These are phyloP conservation scores for Lepidopterella palustris DNA, from an alignment of 495 filamentous ascomycete species.

Conservation along the genomic window DNA sequence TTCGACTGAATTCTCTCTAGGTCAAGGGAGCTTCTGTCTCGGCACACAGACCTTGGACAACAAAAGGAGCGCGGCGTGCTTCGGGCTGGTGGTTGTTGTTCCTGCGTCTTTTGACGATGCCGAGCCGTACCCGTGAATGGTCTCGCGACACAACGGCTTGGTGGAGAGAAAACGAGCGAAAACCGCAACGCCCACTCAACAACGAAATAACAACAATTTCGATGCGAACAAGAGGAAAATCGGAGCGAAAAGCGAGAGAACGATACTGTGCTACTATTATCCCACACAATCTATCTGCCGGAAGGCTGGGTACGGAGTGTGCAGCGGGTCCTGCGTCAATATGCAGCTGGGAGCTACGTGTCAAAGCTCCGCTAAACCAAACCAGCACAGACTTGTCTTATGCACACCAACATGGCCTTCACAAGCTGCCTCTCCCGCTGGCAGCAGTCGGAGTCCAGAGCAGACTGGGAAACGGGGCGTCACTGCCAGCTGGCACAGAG, in stretches of 20 bases:
- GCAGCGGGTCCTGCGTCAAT: constrained; percentile 30
- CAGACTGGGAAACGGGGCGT: constrained; percentile 11
- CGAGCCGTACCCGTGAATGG: constrained; percentile 6
- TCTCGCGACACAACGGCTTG: constrained; percentile 17
- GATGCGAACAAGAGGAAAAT: constrained; percentile 16
- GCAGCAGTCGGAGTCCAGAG: constrained; percentile 2
- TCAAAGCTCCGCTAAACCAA: constrained; percentile 23
- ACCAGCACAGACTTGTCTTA: constrained; percentile 3
- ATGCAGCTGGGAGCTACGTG: constrained; percentile 26
- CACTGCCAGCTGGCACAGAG: constrained; percentile 28
- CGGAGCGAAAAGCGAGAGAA: constrained; percentile 17
- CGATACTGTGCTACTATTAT: constrained; percentile 23
- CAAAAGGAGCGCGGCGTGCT: neutral
- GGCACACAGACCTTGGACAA: constrained; percentile 14
- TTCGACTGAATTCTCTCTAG: constrained; percentile 18
- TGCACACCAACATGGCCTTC: constrained; percentile 2
- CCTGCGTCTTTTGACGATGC: constrained; percentile 4
- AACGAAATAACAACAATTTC: constrained; percentile 6
- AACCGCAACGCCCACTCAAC: neutral
- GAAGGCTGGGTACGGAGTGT: constrained; percentile 10
- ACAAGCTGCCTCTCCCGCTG: constrained; percentile 6
- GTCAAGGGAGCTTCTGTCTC: constrained; percentile 25
- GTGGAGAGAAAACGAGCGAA: constrained; percentile 22
- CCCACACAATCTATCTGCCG: constrained; percentile 22
- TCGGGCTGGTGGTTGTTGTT: neutral